These are phyloP conservation scores for Fagus sylvatica DNA, from an alignment of 306 rosid genomes.

Conservation along the genomic window DNA sequence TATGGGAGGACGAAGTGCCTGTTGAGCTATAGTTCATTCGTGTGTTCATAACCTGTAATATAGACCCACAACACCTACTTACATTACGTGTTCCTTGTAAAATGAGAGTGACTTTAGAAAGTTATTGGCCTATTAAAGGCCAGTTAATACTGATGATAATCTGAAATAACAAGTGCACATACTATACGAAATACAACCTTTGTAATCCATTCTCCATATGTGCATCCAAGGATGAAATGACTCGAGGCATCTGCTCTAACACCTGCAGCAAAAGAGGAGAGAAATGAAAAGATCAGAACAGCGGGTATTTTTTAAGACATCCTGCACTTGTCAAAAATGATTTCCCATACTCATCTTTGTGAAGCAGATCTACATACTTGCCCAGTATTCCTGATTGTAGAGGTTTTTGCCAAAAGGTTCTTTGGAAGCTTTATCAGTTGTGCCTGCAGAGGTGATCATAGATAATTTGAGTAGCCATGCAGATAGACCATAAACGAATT, in stretches of 20 bases:
- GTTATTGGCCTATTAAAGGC: neutral
- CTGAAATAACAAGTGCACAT: conserved; percentile 8
- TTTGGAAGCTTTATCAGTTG: conserved; percentile 78
- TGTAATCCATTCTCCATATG: conserved; percentile 76
- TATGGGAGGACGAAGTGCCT: no score
- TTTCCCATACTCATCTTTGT: conserved; percentile 6
- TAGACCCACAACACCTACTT: neutral
- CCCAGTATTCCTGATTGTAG: conserved; percentile 71
- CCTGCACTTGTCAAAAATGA: conserved; percentile 1
- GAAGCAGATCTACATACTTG: conserved; percentile 47
- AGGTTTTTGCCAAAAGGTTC: conserved; percentile 67
- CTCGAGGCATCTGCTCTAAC: conserved; percentile 79
- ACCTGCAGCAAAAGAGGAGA: conserved; percentile 51
- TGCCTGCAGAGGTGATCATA: conserved; percentile 43
- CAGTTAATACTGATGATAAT: neutral
- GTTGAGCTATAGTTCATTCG: no score
- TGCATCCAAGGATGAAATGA: conserved; percentile 81
- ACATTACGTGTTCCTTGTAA: neutral
- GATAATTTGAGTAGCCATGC: neutral
- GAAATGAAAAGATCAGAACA: neutral
- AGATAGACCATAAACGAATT: neutral
- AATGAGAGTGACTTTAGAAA: neutral
- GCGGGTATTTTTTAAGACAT: neutral
- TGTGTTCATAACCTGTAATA: neutral
- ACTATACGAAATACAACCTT: conserved; percentile 45